Conservation (phyloP, 2,329 filamentous ascomycete species). For the Leptographium wingfieldii region DNA sequence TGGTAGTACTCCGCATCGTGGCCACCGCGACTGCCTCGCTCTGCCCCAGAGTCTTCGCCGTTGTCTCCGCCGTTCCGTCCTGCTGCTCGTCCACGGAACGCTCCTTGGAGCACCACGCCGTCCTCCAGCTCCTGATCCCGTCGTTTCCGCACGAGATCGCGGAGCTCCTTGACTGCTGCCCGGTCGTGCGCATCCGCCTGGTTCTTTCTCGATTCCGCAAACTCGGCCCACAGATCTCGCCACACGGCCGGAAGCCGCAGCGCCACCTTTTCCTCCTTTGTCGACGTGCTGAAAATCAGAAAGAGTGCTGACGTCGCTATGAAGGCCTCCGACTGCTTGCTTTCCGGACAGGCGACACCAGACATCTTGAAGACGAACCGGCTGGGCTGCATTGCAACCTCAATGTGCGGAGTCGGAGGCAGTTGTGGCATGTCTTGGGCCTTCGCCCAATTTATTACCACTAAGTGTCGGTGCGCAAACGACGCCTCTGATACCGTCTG, state of each 20-base stretch:
- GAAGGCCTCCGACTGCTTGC: conserved; percentile 75
- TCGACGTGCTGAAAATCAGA: conserved; percentile 60
- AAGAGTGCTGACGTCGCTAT: conserved; percentile 75
- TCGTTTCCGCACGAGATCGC: conserved; percentile 55
- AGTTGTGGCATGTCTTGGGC: conserved; percentile 38
- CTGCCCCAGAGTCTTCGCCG: conserved; percentile 33
- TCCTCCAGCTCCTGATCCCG: conserved; percentile 59
- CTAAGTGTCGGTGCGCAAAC: conserved; percentile 63
- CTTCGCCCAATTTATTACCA: conserved; percentile 71
- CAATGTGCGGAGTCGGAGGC: conserved; percentile 29
- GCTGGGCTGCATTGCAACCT: conserved; percentile 32
- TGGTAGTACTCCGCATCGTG: conserved; percentile 35
- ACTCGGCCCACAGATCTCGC: conserved; percentile 76
- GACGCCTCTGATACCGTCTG: conserved; percentile 57
- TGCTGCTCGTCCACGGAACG: conserved; percentile 52
- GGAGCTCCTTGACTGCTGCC: conserved; percentile 51
- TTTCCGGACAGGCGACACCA: conserved; percentile 58
- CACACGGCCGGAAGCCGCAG: conserved; percentile 66
- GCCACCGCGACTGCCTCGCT: conserved; percentile 25
- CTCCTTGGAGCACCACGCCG: conserved; percentile 63
- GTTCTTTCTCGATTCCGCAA: conserved; percentile 57
- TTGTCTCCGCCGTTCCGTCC: conserved; percentile 34
- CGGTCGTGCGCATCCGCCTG: conserved; percentile 61
- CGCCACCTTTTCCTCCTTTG: conserved; percentile 77
- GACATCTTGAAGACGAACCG: conserved; percentile 61